Base-by-base conservation (phyloP, 2,329 filamentous ascomycete genomes). In the Podosphaera fusca region DNA sequence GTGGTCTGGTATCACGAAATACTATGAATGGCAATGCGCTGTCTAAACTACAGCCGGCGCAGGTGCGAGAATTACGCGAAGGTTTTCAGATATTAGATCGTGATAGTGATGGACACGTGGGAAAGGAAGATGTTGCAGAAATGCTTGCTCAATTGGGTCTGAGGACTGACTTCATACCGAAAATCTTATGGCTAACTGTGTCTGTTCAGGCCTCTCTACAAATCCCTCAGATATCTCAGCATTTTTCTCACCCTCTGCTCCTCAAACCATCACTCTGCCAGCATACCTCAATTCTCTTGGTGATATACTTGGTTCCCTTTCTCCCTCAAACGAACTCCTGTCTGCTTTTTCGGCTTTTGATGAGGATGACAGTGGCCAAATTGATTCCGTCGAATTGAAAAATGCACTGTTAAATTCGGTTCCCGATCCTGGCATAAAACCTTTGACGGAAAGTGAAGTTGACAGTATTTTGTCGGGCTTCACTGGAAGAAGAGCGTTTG, bases 301-400 rank as follows among this genome's bases (percentile, higher is more conserved):
- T 0, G 78, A 79, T 8, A 77, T 85, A 1, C 74, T 96, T 2
- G 79, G 80, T 1, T 77, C 81, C 0, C 74, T 96, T 21, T 94
- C 87, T 0, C 82, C 85, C 0, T 79, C 81, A 30, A 77, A 80
- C 14, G 92, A 98, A 67, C 76, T 98, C 8, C 73, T 87, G 29
- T 90, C 88, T 1, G 92, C 92, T 0, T 90, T 98, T 63, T 87
- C 87, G 1, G 92, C 92, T 0, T 96, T 96, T 67, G 92, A 98
- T 66, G 86, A 94, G 60, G 88, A 94, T 61, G 92, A 98, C 67
- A 92, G 85, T 64, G 92, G 92, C 2, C 88, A 95, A 69, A 81
- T 96, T 45, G 88, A 96, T 66, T 72, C 94, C 29, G 77, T 73
- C 0, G 87, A 95, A 69, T 71, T 98, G 60, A 80, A 85, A 51